Conservation (phyloP, 495 filamentous ascomycete genomes). For the Chlorociboria aeruginascens region DNA sequence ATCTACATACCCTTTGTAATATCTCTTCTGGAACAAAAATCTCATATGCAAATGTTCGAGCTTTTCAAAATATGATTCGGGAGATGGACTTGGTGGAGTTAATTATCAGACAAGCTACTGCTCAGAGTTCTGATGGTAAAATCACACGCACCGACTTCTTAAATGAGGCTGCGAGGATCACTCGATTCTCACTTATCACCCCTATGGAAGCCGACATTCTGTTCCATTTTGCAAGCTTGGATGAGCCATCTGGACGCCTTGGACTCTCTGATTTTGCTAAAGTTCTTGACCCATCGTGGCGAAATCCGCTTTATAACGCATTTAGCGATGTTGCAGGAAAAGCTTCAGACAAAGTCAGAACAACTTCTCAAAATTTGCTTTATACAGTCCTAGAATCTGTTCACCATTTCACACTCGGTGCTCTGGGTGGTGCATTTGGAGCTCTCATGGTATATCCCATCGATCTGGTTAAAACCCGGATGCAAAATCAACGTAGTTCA, state of each 20-base stretch:
- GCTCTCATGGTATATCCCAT: slow-evolving; percentile 99
- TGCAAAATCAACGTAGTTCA: slow-evolving; percentile 88
- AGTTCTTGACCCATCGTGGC: slow-evolving; percentile 89
- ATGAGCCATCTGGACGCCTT: slow-evolving; percentile 77
- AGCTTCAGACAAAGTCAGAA: slow-evolving; percentile 27
- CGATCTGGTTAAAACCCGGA: slow-evolving; percentile 93
- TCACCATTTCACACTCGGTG: slow-evolving; percentile 82
- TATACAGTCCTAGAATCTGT: slow-evolving; percentile 60
- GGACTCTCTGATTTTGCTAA: slow-evolving; percentile 78
- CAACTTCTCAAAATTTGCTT: slow-evolving; percentile 38
- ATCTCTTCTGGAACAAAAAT: slow-evolving; percentile 87
- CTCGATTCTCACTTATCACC: slow-evolving; percentile 87
- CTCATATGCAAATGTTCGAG: slow-evolving; percentile 91
- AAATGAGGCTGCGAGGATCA: slow-evolving; percentile 82
- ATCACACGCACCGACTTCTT: slow-evolving; percentile 91
- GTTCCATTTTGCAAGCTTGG: slow-evolving; percentile 93
- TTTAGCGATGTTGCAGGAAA: slow-evolving; percentile 32
- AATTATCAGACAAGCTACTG: slow-evolving; percentile 74
- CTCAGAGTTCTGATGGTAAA: slow-evolving; percentile 76
- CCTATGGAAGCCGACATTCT: slow-evolving; percentile 99
- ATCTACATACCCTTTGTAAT: slow-evolving; percentile 89
- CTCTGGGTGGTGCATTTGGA: slow-evolving; percentile 87
- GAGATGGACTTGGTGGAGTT: slow-evolving; percentile 97
- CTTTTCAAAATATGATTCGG: slow-evolving; percentile 91
- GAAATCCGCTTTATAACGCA: slow-evolving; percentile 32